These are phyloP conservation scores for Magnaporthiopsis incrustans DNA, from an alignment of 2,329 filamentous ascomycete genomes.

Conservation along the genomic window DNA sequence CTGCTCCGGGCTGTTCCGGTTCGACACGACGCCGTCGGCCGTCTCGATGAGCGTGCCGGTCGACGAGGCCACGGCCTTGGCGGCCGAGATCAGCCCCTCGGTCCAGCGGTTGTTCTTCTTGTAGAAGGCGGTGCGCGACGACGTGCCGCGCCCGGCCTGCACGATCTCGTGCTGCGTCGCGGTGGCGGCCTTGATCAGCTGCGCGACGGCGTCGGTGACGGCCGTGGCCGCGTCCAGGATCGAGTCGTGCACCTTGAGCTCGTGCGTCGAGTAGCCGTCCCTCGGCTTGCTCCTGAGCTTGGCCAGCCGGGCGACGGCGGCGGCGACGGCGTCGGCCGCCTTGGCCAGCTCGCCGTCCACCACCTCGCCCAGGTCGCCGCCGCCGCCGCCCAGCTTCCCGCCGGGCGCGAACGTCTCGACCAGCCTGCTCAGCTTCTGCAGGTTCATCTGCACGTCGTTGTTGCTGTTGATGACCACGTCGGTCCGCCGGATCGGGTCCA, in stretches of 20 bases:
- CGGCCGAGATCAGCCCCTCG: constrained; percentile 91
- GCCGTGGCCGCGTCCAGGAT: constrained; percentile 90
- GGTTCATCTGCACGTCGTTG: constrained; percentile 87
- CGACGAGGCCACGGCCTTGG: constrained; percentile 87
- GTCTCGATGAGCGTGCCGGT: constrained; percentile 98
- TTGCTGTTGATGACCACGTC: constrained; percentile 97
- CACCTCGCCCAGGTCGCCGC: constrained; percentile 86
- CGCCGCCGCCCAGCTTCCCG: constrained; percentile 78
- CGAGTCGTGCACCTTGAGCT: constrained; percentile 89
- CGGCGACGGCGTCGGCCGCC: constrained; percentile 90
- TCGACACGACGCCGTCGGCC: constrained; percentile 87
- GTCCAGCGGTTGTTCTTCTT: constrained; percentile 99
- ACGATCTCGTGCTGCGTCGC: constrained; percentile 95
- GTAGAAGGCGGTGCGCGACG: constrained; percentile 90
- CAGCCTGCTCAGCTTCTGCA: constrained; percentile 89
- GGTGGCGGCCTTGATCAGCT: constrained; percentile 90
- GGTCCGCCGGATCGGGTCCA: constrained; percentile 87
- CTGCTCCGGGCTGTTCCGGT: constrained; percentile 89
- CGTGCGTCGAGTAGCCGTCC: constrained; percentile 91
- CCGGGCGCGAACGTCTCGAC: constrained; percentile 87
- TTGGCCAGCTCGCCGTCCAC: constrained; percentile 89
- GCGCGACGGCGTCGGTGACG: constrained; percentile 87
- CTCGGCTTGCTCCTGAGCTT: constrained; percentile 96
- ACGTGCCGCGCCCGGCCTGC: constrained; percentile 78
- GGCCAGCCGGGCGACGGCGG: constrained; percentile 77